These are phyloP conservation scores for Paecilomyces sp. DNA, from an alignment of 2,329 filamentous ascomycete genomes.

Conservation along the genomic window DNA sequence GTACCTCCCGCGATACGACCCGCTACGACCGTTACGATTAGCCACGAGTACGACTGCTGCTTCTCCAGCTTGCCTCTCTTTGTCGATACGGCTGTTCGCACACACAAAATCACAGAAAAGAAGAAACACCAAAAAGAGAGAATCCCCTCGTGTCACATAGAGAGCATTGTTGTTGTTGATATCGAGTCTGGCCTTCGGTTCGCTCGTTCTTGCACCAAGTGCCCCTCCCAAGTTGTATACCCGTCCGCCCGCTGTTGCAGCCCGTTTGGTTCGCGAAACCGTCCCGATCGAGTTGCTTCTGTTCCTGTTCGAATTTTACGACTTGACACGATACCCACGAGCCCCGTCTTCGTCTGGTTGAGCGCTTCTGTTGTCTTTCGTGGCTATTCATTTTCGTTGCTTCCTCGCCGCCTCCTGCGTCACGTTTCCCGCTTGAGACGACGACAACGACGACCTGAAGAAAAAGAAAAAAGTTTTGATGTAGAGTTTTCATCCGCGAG, in stretches of 20 bases:
- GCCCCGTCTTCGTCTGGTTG: constrained; percentile 20
- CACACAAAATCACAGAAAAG: background rate
- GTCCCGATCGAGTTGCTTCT: constrained; percentile 1
- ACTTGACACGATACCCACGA: constrained; percentile 39
- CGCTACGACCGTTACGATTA: constrained; percentile 25
- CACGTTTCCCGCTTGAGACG: constrained; percentile 8
- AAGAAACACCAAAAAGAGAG: background rate
- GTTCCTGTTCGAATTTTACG: constrained; percentile 27
- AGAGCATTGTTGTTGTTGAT: background rate
- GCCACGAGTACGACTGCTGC: constrained; percentile 9
- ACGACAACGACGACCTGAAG: constrained; percentile 1
- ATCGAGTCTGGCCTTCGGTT: background rate
- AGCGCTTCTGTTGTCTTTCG: constrained; percentile 15
- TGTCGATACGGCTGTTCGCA: constrained; percentile 6
- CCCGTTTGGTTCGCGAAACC: background rate
- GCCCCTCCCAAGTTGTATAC: background rate
- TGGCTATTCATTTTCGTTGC: background rate
- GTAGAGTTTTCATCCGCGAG: constrained; percentile 14
- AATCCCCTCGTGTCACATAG: background rate
- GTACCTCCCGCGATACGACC: constrained; percentile 12
- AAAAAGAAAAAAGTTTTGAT: constrained; percentile 12
- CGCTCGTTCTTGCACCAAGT: background rate
- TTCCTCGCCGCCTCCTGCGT: constrained; percentile 3
- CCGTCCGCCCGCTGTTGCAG: background rate
- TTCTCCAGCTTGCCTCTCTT: constrained; percentile 4